Evolutionary conservation across 73 alveolate species (phyloP).

Genomic region (Diophrys sp.): DNA sequence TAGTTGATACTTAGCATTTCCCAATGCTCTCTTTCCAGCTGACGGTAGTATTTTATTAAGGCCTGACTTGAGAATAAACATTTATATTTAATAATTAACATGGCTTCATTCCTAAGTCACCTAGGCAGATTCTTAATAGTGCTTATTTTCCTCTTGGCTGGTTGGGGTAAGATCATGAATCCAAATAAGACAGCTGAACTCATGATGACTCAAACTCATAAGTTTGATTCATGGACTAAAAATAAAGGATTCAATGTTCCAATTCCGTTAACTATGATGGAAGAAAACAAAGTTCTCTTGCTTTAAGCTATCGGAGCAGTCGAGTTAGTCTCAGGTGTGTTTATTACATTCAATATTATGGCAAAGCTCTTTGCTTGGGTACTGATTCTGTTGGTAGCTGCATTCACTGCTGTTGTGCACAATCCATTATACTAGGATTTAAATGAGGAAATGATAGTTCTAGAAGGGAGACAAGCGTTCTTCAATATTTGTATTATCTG

Average conservation of each 20-base stretch:
- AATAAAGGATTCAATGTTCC: background rate
- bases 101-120: background rate
- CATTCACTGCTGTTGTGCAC: background rate
- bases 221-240: background rate
- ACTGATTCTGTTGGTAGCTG: background rate
- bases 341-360: background rate
- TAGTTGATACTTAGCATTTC: background rate
- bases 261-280: background rate
- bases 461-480: background rate
- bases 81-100: too few relatives aligned
- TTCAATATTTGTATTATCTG: background rate
- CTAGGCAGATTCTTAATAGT: background rate
- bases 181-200: background rate
- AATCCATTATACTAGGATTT: background rate
- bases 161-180: background rate
- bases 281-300: background rate
- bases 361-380: background rate
- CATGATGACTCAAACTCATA: background rate
- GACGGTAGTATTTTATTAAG: too few relatives aligned
- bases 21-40: background rate
- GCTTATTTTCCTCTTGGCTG: background rate
- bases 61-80: background rate
- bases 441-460: background rate
- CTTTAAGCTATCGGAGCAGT: background rate
- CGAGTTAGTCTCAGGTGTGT: background rate